A percentile compares a stretch with the other conserved stretches of the same genome.
phyloP scores from a whole-genome alignment of 306 rosid genomes.

The Prunus salicina region DNA sequence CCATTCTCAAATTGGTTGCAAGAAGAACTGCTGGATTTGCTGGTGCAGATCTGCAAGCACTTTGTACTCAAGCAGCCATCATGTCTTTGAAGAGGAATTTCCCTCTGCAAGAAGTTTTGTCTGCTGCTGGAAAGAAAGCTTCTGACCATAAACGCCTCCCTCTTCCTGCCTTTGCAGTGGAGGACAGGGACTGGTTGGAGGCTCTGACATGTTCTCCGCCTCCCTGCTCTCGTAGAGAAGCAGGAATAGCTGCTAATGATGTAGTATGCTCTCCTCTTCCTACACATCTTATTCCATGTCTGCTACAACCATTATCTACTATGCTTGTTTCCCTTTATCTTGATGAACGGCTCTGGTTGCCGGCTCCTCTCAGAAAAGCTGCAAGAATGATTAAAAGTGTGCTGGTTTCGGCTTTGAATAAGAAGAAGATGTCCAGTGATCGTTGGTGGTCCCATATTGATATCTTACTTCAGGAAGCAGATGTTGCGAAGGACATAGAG shows the following conservation, averaged over 20 bases:
- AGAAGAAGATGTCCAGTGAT: slow-evolving; percentile 55
- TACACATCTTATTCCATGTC: slow-evolving; percentile 70
- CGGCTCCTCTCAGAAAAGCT: slow-evolving; percentile 59
- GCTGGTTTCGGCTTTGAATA: slow-evolving; percentile 54
- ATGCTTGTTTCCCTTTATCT: slow-evolving; percentile 75
- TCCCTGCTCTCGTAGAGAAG: slow-evolving; percentile 93
- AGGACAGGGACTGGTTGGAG: slow-evolving; percentile 97
- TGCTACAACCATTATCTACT: slow-evolving; percentile 68
- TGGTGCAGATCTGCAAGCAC: slow-evolving; percentile 99
- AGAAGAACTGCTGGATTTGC: slow-evolving; percentile 86
- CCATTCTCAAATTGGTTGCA: slow-evolving; percentile 82
- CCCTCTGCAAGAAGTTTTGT: slow-evolving; percentile 77
- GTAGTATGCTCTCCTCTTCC: slow-evolving; percentile 82
- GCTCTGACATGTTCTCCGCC: slow-evolving; percentile 70
- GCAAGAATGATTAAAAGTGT: slow-evolving; percentile 59
- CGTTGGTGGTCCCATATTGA: slow-evolving; percentile 83
- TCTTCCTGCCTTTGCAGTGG: slow-evolving; percentile 84
- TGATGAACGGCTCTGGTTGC: slow-evolving; percentile 76
- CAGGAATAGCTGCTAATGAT: slow-evolving; percentile 93
- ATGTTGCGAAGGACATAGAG: slow-evolving; percentile 57
- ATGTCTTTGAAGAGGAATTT: slow-evolving; percentile 89
- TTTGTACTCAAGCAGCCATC: slow-evolving; percentile 94
- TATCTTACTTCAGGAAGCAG: slow-evolving; percentile 57
- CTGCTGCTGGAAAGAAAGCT: slow-evolving; percentile 58
- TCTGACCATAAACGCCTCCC: slow-evolving; percentile 50